Conservation (phyloP, 495 filamentous ascomycete genomes). For the Lophiotrema nucula region DNA sequence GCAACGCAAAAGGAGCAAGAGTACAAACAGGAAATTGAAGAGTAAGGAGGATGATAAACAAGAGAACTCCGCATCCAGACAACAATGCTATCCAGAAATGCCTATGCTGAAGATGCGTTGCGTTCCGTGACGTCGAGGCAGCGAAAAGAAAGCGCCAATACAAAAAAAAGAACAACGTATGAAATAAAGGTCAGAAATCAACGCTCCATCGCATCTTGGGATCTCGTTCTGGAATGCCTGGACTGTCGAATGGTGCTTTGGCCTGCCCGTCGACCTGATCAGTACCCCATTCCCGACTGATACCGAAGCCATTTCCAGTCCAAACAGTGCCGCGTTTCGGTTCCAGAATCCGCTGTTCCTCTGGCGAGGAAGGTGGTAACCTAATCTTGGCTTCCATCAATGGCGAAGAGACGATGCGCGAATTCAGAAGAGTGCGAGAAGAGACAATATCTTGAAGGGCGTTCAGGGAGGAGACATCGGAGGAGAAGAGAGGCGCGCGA, state of each 20-base stretch:
- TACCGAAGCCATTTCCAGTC: constrained; percentile 19
- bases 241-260: constrained; percentile 11
- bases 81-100: too few species aligned
- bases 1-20: too few species aligned
- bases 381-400: constrained; percentile 32
- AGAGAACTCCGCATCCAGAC: too few species aligned
- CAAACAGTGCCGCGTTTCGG: constrained; percentile 1
- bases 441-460: constrained; percentile 36
- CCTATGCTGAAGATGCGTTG: too few species aligned
- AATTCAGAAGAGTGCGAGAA: constrained; percentile 31
- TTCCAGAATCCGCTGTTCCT: constrained; percentile 27
- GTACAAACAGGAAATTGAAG: too few species aligned
- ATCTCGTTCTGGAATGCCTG: constrained; percentile 19
- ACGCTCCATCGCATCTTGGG: constrained; percentile 40
- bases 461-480: constrained; percentile 31
- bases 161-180: too few species aligned
- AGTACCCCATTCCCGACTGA: constrained; percentile 18
- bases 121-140: too few species aligned
- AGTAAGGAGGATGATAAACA: too few species aligned
- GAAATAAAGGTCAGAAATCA: constrained; percentile 39
- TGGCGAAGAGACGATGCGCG: constrained; percentile 32
- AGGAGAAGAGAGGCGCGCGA: constrained; percentile 14
- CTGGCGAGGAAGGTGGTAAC: constrained; percentile 24
- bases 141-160: not conserved
- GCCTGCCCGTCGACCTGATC: constrained; percentile 10